Conservation (phyloP, 768 basidiomycete species). For the Suillus alpinus region DNA sequence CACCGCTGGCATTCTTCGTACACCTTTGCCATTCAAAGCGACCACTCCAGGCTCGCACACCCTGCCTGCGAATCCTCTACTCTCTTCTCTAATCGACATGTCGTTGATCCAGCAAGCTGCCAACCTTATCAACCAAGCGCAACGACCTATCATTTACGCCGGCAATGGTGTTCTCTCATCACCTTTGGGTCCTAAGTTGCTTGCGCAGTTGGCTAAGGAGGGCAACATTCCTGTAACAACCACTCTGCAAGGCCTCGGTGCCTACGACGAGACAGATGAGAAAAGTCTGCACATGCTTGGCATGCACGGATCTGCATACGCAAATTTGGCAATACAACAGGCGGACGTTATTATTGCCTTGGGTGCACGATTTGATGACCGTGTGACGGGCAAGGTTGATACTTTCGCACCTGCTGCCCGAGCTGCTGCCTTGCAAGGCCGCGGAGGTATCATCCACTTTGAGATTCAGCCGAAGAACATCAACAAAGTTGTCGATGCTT, state of each 20-base stretch:
- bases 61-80: constrained; percentile 73
- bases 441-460: constrained; percentile 98
- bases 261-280: constrained; percentile 88
- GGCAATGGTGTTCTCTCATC: constrained; percentile 88
- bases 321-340: constrained; percentile 96
- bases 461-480: constrained; percentile 98
- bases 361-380: constrained; percentile 96
- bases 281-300: constrained; percentile 95
- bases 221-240: constrained; percentile 98
- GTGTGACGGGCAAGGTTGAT: constrained; percentile 89
- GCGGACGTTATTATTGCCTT: constrained; percentile 98
- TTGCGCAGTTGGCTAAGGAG: constrained; percentile 71
- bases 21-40: constrained; percentile 79
- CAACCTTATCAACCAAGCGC: constrained; percentile 85
- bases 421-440: constrained; percentile 79
- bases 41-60: constrained; percentile 82
- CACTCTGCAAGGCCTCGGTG: constrained; percentile 92
- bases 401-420: constrained; percentile 89
- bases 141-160: constrained; percentile 89
- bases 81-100: constrained; percentile 58
- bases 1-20: constrained; percentile 86
- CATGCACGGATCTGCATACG: constrained; percentile 97
- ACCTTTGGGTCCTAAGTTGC: constrained; percentile 76
- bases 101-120: constrained; percentile 80
- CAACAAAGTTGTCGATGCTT: constrained; percentile 97